Evolutionary conservation across 2,329 filamentous ascomycete genomes (phyloP), one percentile per base, ranked within the genome.

Genomic region (Aureobasidium sp.): DNA sequence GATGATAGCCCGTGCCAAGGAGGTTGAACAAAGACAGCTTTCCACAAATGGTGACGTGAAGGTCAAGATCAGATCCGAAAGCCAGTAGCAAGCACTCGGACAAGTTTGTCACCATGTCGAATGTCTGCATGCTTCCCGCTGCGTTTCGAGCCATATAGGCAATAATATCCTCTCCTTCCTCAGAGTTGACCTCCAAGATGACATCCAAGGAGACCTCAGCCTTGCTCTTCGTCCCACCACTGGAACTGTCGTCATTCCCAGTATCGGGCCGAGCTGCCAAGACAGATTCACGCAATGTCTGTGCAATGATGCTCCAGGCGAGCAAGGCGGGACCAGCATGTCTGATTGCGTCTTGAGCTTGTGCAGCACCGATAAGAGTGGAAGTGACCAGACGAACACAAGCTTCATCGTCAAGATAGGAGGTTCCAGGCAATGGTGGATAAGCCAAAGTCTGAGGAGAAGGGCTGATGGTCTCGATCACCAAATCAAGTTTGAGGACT

Each of bases 281-380:
- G 80, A 75, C 58, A 83, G 85, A 11, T 79, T 79, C 37, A 59
- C 81, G 80, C 71, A 93, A 81, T 22, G 79, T 77, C 62, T 86
- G 80, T 8, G 90, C 74, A 22, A 95, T 79, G 42, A 91, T 74
- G 3, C 84, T 82, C 90, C 90, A 97, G 3, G 86, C 81, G 59
- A 94, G 86, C 17, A 88, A 78, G 16, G 87, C 81, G 1, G 88
- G 88, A 53, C 80, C 82, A 17, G 86, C 86, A 24, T 53, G 41
- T 12, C 51, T 32, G 22, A 44, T 53, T 12, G 39, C 39, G 16
- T 40, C 16, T 16, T 40, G 48, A 30, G 80, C 80, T 32, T 75
- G 72, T n/a, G 80, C 74, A 6, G 83, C 80, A 53, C 75, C 72
- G 21, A 84, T 70, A 29, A 95, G 75, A n/a, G 85, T 79, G 49